Base-by-base conservation (phyloP, 768 basidiomycete species). In the Cantharellus cinnabarinus region DNA sequence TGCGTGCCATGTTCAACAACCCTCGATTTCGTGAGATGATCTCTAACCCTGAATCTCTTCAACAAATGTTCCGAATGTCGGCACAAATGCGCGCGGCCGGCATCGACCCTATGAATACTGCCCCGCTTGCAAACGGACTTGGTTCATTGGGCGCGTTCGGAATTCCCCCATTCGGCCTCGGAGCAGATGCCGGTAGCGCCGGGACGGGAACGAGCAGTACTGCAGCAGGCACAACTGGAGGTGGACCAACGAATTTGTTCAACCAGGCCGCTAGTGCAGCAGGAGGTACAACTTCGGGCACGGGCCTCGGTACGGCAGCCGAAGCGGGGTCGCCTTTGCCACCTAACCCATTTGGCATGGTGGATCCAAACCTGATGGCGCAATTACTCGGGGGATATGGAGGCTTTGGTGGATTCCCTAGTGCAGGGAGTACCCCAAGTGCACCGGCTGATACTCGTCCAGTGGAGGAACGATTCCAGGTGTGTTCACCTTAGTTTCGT, bases 391-490 rank as follows among this genome's bases (percentile, higher is more conserved):
- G 69, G 10, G 67, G 62, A 48, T 57, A 70, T 7, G 70, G 69
- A 35, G 68, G 69, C 2, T 62, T 61, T 3, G 71, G 71, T 1
- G 66, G 65, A 4, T 50, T 59, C 37, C 60, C 56, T 35, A 64
- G 51, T n/a, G 63, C 41, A 54, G 67, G 68, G 41, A 69, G 63
- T 3, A 63, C 71, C 2, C 72, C 76, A 4, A 68, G 76, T 2
- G 68, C 52, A 7, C 52, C 67, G 3, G 34, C 79, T 0, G 86
- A 89, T 66, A 70, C 79, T 3, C 73, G 88, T 66, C 76, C 86
- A 15, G 82, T 90, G 1, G 94, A 98, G 68, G 94, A 94, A 73
- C 75, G 93, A 55, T 98, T 87, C 75, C 85, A 93, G 66, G 79
- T 37, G 35, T 7, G 35, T 10, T 1, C 38, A 7, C 10, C 7